phyloP scores from a whole-genome alignment of 2,329 filamentous ascomycete genomes.

The Diplodia corticola region DNA sequence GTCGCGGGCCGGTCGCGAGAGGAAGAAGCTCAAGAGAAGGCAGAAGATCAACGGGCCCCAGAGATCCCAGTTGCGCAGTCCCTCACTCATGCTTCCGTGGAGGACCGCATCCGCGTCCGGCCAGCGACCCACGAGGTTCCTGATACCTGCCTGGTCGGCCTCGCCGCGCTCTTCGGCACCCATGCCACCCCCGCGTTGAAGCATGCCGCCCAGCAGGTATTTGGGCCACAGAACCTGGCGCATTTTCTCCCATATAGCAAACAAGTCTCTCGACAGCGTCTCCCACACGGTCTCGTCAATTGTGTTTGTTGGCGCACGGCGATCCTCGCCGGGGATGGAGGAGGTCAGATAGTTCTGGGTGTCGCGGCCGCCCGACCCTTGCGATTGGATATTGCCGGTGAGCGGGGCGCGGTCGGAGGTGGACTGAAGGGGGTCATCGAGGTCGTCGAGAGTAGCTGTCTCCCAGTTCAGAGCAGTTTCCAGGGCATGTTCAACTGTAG shows the following conservation, averaged over 20 bases:
- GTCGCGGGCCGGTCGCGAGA: slow-evolving; percentile 76
- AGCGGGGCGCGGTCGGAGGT: slow-evolving; percentile 75
- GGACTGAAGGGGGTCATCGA: slow-evolving; percentile 78
- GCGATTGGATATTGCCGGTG: slow-evolving; percentile 76
- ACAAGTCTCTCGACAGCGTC: slow-evolving; percentile 86
- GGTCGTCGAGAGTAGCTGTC: slow-evolving; percentile 84
- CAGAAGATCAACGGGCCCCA: slow-evolving; percentile 97
- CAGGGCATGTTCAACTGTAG: slow-evolving; percentile 22
- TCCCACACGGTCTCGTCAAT: slow-evolving; percentile 98
- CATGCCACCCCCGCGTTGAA: slow-evolving; percentile 59
- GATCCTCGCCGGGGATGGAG: slow-evolving; percentile 88
- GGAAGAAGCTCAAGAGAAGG: slow-evolving; percentile 78
- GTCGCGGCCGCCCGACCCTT: slow-evolving; percentile 48
- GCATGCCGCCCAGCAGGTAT: slow-evolving; percentile 75
- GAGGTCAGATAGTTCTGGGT: slow-evolving; percentile 85
- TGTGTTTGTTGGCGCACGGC: slow-evolving; percentile 83
- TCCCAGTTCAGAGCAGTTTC: background rate
- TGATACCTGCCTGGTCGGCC: slow-evolving; percentile 45
- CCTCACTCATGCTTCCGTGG: slow-evolving; percentile 78
- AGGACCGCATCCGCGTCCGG: slow-evolving; percentile 67
- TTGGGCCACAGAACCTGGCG: slow-evolving; percentile 94
- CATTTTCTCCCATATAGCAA: slow-evolving; percentile 97
- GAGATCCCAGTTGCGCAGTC: slow-evolving; percentile 93
- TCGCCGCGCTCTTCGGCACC: slow-evolving; percentile 60
- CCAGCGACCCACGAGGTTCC: slow-evolving; percentile 62